Percentiles rank a stretch among this genome's conserved stretches.
These are phyloP conservation scores for Brettanomyces naardenensis DNA, from an alignment of 805 yeast genomes.

Conservation along the genomic window DNA sequence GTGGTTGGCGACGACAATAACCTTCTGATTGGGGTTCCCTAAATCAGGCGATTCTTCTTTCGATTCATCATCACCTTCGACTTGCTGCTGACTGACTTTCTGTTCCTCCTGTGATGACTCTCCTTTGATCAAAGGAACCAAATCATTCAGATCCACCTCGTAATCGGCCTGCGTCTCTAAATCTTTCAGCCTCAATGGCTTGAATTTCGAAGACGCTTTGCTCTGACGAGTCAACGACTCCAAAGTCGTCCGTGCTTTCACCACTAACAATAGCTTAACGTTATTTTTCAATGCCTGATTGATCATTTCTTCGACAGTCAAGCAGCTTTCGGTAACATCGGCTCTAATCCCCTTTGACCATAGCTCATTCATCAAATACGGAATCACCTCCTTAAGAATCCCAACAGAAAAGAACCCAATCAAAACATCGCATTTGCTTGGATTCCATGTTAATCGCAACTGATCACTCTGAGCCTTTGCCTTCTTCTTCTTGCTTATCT, in stretches of 20 bases:
- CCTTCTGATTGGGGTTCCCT: conserved; percentile 36
- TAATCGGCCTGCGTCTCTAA: conserved; percentile 50
- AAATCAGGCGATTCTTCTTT: neutral
- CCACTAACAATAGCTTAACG: conserved; percentile 66
- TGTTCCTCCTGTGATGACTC: conserved; percentile 8
- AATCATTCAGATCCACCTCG: conserved; percentile 68
- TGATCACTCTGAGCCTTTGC: conserved; percentile 27
- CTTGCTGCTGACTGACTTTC: neutral
- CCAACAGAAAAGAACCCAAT: conserved; percentile 60
- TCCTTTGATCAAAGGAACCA: conserved; percentile 35
- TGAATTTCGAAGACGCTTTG: conserved; percentile 40
- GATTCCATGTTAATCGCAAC: conserved; percentile 31
- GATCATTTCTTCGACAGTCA: conserved; percentile 54
- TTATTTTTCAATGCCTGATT: conserved; percentile 61
- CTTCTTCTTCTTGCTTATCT: conserved; percentile 23
- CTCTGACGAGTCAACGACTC: conserved; percentile 8
- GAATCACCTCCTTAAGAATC: conserved; percentile 50
- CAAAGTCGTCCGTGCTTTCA: conserved; percentile 53
- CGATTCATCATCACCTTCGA: neutral
- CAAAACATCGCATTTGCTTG: conserved; percentile 72
- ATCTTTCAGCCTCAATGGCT: conserved; percentile 69
- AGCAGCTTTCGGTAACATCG: conserved; percentile 46
- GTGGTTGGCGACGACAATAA: conserved; percentile 64
- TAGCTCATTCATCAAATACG: conserved; percentile 50
- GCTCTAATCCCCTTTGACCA: conserved; percentile 81